These are phyloP conservation scores for Exophiala calicioides DNA, from an alignment of 2,329 filamentous ascomycete species.

Conservation along the genomic window DNA sequence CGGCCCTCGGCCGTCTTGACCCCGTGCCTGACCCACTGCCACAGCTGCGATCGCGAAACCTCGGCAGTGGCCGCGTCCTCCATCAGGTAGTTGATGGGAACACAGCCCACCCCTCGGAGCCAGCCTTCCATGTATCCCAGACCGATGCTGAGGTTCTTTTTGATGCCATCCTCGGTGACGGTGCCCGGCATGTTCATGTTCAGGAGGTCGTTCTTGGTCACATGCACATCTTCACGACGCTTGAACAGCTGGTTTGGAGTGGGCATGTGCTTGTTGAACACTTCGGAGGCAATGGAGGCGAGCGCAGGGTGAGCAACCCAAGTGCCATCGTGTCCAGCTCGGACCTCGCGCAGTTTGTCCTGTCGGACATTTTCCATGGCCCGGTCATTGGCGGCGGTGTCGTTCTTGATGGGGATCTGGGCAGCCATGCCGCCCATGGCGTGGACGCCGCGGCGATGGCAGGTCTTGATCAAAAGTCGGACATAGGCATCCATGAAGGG, in stretches of 20 bases:
- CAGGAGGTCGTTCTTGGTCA: constrained; percentile 84
- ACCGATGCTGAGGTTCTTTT: constrained; percentile 96
- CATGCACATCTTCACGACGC: constrained; percentile 82
- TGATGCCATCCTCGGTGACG: constrained; percentile 91
- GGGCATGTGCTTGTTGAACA: constrained; percentile 99
- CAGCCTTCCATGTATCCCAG: constrained; percentile 98
- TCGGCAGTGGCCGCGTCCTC: constrained; percentile 97
- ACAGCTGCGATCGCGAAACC: constrained; percentile 89
- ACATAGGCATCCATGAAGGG: constrained; percentile 99
- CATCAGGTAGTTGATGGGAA: constrained; percentile 98
- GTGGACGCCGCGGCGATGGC: constrained; percentile 94
- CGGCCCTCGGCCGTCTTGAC: constrained; percentile 82
- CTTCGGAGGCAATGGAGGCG: constrained; percentile 79
- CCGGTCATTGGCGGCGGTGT: constrained; percentile 84
- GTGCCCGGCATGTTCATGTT: constrained; percentile 97
- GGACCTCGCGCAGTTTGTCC: constrained; percentile 94
- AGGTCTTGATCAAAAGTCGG: constrained; percentile 96
- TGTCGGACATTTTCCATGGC: constrained; percentile 91
- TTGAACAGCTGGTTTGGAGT: constrained; percentile 95
- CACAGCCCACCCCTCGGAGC: constrained; percentile 90
- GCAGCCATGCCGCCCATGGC: constrained; percentile 99
- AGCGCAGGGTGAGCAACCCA: constrained; percentile 98
- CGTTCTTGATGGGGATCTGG: constrained; percentile 97
- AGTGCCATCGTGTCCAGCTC: constrained; percentile 92
- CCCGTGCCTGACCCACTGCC: constrained; percentile 85